Conservation (phyloP, 2,329 filamentous ascomycete species). For the Fusarium secorum region DNA sequence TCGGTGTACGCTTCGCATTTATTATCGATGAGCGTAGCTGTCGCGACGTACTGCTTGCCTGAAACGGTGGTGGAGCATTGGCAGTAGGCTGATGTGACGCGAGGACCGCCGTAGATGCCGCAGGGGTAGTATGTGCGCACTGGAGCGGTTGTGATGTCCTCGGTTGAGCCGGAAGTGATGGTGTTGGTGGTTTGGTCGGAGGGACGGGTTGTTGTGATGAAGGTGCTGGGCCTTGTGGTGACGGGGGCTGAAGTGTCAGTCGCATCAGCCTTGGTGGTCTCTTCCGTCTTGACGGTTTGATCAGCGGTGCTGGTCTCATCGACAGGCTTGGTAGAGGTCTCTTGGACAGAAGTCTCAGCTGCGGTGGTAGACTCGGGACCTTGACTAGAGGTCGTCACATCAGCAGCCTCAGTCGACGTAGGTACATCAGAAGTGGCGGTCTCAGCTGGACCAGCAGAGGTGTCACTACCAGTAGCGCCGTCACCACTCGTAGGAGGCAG, state of each 20-base stretch:
- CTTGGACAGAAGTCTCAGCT: not conserved
- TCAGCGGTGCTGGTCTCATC: not conserved
- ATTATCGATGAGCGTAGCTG: not conserved
- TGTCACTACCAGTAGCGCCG: not conserved
- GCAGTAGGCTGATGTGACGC: not conserved
- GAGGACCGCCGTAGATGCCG: not conserved
- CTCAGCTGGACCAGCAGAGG: not conserved
- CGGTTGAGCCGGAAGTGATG: not conserved
- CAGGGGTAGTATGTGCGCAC: constrained; percentile 6
- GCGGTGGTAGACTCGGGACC: not conserved
- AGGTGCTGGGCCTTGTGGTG: not conserved
- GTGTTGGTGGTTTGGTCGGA: not conserved
- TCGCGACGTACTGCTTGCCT: constrained; percentile 1
- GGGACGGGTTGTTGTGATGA: not conserved
- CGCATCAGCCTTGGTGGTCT: not conserved
- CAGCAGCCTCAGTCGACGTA: not conserved
- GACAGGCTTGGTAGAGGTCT: not conserved
- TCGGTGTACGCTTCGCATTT: not conserved
- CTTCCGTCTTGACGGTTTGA: not conserved
- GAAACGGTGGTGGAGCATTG: constrained; percentile 1
- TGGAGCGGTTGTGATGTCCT: not conserved
- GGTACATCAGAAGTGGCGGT: not conserved
- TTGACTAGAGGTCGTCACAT: not conserved
- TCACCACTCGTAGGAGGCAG: not conserved
- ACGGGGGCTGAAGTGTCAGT: not conserved